These are phyloP conservation scores for Bassia scoparia DNA, from an alignment of 148 eudicot species.

Conservation along the genomic window DNA sequence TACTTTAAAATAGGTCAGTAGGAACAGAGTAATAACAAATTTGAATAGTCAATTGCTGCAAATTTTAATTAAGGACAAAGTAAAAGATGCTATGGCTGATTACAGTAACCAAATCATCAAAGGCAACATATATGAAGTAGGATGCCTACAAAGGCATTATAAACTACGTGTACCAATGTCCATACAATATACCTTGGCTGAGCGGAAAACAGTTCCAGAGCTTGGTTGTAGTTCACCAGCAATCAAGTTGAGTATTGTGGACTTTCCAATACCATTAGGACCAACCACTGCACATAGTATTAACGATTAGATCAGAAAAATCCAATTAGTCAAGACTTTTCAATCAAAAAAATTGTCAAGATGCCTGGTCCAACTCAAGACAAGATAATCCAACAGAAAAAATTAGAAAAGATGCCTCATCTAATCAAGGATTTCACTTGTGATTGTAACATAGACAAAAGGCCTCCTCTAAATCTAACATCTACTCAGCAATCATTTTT, in stretches of 20 bases:
- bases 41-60: background rate
- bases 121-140: background rate
- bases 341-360: background rate
- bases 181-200: conserved; percentile 68
- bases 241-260: conserved; percentile 93
- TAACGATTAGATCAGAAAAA: conserved; percentile 9
- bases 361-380: conserved; percentile 5
- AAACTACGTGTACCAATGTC: background rate
- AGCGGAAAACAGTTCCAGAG: conserved; percentile 97
- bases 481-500: background rate
- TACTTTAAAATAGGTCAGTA: background rate
- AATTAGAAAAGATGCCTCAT: background rate
- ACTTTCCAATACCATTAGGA: conserved; percentile 97
- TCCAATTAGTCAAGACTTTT: background rate
- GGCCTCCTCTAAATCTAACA: background rate
- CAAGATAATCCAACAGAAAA: background rate
- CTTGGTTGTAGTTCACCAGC: conserved; percentile 96
- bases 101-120: background rate
- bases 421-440: background rate
- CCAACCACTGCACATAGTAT: conserved; percentile 79
- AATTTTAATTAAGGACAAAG: background rate
- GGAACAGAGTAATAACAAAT: background rate
- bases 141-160: background rate
- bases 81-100: background rate
- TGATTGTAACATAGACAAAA: background rate